Percentiles rank a stretch among this genome's conserved stretches.
phyloP scores from a whole-genome alignment of 257 asterid genomes.

The Lantana camara region DNA sequence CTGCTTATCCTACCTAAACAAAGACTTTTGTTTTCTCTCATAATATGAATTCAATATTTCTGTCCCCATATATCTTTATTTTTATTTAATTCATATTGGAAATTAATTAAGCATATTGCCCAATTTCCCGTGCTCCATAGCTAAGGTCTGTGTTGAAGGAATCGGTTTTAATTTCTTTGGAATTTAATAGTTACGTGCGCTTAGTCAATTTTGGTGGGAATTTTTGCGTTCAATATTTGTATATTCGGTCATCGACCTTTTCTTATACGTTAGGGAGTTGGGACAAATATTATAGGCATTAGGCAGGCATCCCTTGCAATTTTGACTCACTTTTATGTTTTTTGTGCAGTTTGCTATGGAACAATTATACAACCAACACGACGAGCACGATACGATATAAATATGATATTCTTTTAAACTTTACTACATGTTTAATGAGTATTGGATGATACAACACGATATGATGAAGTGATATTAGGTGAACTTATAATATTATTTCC shows the following conservation, averaged over 20 bases:
- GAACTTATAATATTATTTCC: too few relatives aligned
- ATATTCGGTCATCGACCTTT: neutral
- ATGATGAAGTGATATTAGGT: too few relatives aligned
- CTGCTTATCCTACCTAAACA: slow-evolving; percentile 54
- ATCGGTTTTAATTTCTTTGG: slow-evolving; percentile 21
- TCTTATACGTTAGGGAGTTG: slow-evolving; percentile 19
- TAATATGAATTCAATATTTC: slow-evolving; percentile 28
- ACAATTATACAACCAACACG: too few relatives aligned
- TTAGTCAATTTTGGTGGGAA: slow-evolving; percentile 55
- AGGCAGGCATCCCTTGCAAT: too few relatives aligned
- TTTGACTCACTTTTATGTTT: too few relatives aligned
- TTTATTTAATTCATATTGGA: slow-evolving; percentile 11
- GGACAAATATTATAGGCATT: too few relatives aligned
- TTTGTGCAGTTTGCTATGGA: too few relatives aligned
- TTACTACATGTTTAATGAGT: too few relatives aligned
- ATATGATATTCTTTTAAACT: too few relatives aligned
- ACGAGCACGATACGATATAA: too few relatives aligned
- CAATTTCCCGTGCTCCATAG: neutral
- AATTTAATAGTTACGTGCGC: slow-evolving; percentile 12
- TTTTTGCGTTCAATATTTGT: slow-evolving; percentile 11
- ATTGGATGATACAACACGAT: too few relatives aligned
- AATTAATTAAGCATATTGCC: neutral
- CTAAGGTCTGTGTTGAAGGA: slow-evolving; percentile 1
- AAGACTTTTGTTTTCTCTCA: slow-evolving; percentile 44
- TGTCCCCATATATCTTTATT: slow-evolving; percentile 28